A percentile compares a stretch with the other conserved stretches of the same genome.
phyloP scores from a whole-genome alignment of 306 rosid genomes.

The Prunus campanulata region DNA sequence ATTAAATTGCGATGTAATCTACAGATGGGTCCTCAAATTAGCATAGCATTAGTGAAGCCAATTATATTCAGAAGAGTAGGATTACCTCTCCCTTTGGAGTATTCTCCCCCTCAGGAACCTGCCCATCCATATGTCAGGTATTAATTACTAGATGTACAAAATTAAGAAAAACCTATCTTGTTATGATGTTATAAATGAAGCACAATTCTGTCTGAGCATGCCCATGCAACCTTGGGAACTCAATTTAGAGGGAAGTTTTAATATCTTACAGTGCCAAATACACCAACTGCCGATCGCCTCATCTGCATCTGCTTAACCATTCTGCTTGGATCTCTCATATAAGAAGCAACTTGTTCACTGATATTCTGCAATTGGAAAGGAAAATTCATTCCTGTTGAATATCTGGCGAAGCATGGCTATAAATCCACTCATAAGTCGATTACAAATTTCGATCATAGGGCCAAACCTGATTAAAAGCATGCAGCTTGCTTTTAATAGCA shows the following conservation, averaged over 20 bases:
- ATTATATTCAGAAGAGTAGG: background rate
- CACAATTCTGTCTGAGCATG: too few species aligned
- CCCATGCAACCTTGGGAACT: too few species aligned
- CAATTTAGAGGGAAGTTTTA: too few species aligned
- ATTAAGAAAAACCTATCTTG: too few species aligned
- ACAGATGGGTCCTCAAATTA: background rate
- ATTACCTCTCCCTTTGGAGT: conserved; percentile 41
- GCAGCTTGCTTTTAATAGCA: too few species aligned
- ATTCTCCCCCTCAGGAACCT: conserved; percentile 42
- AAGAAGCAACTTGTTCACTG: conserved; percentile 74
- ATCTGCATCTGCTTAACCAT: conserved; percentile 79
- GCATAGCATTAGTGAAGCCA: conserved; percentile 5
- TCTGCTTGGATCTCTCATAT: conserved; percentile 94
- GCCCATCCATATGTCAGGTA: conserved; percentile 23
- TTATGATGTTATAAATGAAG: too few species aligned
- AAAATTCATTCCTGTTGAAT: background rate
- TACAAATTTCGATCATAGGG: conserved; percentile 22
- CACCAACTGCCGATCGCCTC: conserved; percentile 47
- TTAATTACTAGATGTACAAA: too few species aligned
- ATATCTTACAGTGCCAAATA: conserved; percentile 57
- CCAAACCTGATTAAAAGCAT: conserved; percentile 83
- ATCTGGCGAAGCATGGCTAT: background rate
- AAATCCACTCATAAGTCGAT: conserved; percentile 18
- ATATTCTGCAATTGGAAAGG: conserved; percentile 48
- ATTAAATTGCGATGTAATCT: background rate